phyloP scores from a whole-genome alignment of 164 flowering plant genomes.

The Berberis vulgaris region DNA sequence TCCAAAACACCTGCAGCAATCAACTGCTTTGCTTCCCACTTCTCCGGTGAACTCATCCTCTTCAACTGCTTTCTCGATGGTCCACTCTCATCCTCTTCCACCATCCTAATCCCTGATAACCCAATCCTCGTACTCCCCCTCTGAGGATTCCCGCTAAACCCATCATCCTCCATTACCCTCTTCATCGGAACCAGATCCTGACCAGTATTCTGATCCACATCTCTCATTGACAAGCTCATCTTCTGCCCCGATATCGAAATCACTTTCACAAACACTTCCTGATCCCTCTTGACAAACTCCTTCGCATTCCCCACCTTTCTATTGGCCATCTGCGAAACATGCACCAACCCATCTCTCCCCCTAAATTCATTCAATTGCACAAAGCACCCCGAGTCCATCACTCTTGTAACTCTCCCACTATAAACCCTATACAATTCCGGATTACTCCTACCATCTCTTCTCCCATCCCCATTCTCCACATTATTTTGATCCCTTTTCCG shows the following conservation, averaged over 20 bases:
- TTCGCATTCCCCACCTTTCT: constrained; percentile 59
- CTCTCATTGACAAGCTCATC: constrained; percentile 80
- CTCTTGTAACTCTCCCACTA: constrained; percentile 63
- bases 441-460: constrained; percentile 26
- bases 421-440: constrained; percentile 67
- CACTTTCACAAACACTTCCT: constrained; percentile 80
- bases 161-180: constrained; percentile 49
- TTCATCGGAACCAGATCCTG: constrained; percentile 75
- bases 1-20: constrained; percentile 80
- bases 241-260: constrained; percentile 72
- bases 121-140: constrained; percentile 47
- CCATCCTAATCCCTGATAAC: constrained; percentile 68
- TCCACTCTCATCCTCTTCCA: constrained; percentile 45
- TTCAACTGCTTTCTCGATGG: constrained; percentile 73
- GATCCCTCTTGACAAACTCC: constrained; percentile 75
- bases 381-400: constrained; percentile 80
- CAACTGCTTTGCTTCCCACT: constrained; percentile 91
- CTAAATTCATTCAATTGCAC: constrained; percentile 57
- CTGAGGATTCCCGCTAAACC: constrained; percentile 44
- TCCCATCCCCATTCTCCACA: constrained; percentile 13
- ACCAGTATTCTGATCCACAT: constrained; percentile 88
- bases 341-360: constrained; percentile 87
- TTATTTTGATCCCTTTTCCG: constrained; percentile 11
- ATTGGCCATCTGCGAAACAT: constrained; percentile 69
- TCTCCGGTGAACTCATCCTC: constrained; percentile 92